Evolutionary conservation across 345 rosid species (phyloP), one percentile per base, ranked within the genome.

Genomic region (Reutealis trisperma): DNA sequence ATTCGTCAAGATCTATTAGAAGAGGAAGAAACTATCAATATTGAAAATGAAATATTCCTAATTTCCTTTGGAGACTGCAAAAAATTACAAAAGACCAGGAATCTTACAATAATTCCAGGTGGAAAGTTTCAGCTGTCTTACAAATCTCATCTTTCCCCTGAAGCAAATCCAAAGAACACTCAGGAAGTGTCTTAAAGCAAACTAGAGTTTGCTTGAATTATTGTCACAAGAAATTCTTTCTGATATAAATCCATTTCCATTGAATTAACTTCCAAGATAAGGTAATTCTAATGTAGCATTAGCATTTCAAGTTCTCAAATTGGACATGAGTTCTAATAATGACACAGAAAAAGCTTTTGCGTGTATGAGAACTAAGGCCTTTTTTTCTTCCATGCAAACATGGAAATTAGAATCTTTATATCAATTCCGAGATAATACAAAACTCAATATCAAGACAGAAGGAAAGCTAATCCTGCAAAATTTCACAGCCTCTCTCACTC

Each of bases 401-500:
- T 78, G 82, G 78, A 71, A 75, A 64, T 72, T 64, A 34, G 64
- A 77, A 51, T 57, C 73, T 80, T 73, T 74, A 62, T 79, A 76
- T 59, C 65, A 47, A 72, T 75, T 58, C 81, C 78, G 74, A 58
- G 73, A 55, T 63, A 78, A 79, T 78, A 86, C 82, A 82, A 74
- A 84, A 79, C 88, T 84, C 83, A 61, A 70, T 62, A 74, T 71
- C 71, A 72, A 58, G 69, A 80, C 83, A 73, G 57, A 82, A 82
- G 77, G 68, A 81, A 81, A 80, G 73, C 90, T 85, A 84, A 83
- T 80, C 86, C 90, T 84, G 89, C 87, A 86, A 89, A 89, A 86
- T 79, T 83, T 80, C 63, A 74, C 79, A 82, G 74, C 75, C 80
- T 74, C 83, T 57, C 67, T 37, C 67, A 4, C 41, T 79, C 80